Percentiles rank a stretch among this genome's conserved stretches.
Evolutionary conservation across 2,329 filamentous ascomycete species (phyloP).

Genomic region (Metarhizium anisopliae): DNA sequence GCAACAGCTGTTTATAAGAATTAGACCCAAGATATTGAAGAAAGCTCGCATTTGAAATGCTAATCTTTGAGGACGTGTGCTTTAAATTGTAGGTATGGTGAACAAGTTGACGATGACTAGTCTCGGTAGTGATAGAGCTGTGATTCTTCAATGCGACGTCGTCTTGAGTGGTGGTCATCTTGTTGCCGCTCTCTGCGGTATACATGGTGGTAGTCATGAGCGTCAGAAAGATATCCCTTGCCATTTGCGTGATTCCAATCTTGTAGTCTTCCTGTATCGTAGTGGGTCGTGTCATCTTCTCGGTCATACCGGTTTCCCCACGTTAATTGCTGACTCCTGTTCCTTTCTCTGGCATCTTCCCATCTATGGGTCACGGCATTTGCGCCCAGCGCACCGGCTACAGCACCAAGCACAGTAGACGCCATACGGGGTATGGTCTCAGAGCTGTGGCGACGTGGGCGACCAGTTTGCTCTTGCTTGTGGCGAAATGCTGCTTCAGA

Average conservation of each 20-base stretch:
- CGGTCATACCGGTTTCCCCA: slow-evolving; percentile 25
- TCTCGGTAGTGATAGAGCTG: slow-evolving; percentile 11
- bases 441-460: slow-evolving; percentile 16
- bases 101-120: neutral
- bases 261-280: slow-evolving; percentile 12
- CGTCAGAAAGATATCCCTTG: slow-evolving; percentile 12
- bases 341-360: slow-evolving; percentile 27
- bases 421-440: slow-evolving; percentile 26
- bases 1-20: too few relatives aligned
- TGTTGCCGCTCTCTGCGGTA: slow-evolving; percentile 9
- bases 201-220: slow-evolving; percentile 19
- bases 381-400: slow-evolving; percentile 45
- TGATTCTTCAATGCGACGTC: slow-evolving; percentile 16
- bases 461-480: slow-evolving; percentile 16
- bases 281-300: slow-evolving; percentile 17
- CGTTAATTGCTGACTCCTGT: slow-evolving; percentile 20
- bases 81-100: neutral
- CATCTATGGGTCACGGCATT: slow-evolving; percentile 39
- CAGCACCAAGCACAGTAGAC: slow-evolving; percentile 43
- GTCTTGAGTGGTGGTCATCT: slow-evolving; percentile 15
- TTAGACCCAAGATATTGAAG: neutral
- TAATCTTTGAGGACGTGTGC: neutral
- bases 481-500: slow-evolving; percentile 30
- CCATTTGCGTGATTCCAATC: slow-evolving; percentile 7
- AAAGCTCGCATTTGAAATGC: neutral